Conservation (phyloP, 2,329 filamentous ascomycete species). For the Phaeosphaeriaceae sp. region DNA sequence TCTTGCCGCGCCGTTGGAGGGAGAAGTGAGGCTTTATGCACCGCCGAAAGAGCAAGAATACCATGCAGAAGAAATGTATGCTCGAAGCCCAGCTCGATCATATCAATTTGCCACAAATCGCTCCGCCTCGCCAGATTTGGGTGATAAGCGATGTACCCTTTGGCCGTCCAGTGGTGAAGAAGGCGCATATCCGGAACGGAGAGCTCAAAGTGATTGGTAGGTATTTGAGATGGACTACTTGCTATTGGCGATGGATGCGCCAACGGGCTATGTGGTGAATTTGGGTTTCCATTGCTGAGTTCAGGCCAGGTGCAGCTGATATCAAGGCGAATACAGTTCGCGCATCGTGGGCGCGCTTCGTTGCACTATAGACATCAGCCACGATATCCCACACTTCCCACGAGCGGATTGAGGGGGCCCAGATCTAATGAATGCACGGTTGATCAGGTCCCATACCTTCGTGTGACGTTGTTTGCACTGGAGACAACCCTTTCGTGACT, state of each 20-base stretch:
- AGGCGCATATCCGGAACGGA: constrained; percentile 35
- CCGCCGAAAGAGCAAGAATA: constrained; percentile 37
- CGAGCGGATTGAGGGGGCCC: neutral
- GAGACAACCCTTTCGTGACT: constrained; percentile 39
- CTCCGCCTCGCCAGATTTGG: constrained; percentile 17
- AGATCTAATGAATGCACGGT: neutral
- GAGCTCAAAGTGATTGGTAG: constrained; percentile 23
- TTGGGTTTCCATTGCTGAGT: constrained; percentile 22
- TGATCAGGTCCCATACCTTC: neutral
- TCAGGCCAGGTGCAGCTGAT: constrained; percentile 40
- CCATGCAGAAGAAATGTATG: constrained; percentile 39
- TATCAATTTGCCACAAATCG: constrained; percentile 25
- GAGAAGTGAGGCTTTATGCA: constrained; percentile 33
- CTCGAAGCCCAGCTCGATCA: constrained; percentile 34
- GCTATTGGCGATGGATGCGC: constrained; percentile 15
- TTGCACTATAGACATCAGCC: constrained; percentile 32
- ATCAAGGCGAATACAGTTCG: constrained; percentile 38
- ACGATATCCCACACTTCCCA: neutral
- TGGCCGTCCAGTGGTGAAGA: constrained; percentile 38
- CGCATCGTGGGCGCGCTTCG: constrained; percentile 38
- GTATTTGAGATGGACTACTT: constrained; percentile 10
- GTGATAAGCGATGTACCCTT: constrained; percentile 27
- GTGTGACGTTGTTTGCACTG: constrained; percentile 36
- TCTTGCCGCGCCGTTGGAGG: constrained; percentile 23
- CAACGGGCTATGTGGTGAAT: constrained; percentile 22